Evolutionary conservation across 2,329 filamentous ascomycete species (phyloP), one percentile per base, ranked within the genome.

Genomic region (Ambrosiella beaveri): DNA sequence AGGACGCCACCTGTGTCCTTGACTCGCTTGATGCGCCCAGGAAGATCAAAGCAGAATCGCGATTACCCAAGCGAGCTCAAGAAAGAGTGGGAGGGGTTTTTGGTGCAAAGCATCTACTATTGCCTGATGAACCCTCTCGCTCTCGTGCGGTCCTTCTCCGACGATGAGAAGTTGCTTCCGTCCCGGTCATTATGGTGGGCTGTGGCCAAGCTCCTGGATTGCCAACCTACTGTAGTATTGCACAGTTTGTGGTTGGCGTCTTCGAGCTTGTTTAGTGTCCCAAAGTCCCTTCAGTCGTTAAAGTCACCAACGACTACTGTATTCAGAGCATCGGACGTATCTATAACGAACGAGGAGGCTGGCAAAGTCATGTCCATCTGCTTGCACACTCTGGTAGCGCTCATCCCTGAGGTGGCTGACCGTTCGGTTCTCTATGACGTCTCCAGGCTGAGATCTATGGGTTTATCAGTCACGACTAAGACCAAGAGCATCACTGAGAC

Each of bases 161-260:
- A 69, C 49, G 70, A 76, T 9, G 74, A 73, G 9, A 72, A 74
- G 50, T 65, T 80, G 0, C 74, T 79, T 57, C 79, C 84, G 65
- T 82, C 80, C 0, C 78, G 80, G 56, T 78, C 75, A 12, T 68
- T 81, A 1, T 84, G 77, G 79, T 82, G 81, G 64, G 79, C 76
- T 64, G 80, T 82, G 73, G 68, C 81, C 57, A 75, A 77, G 58
- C 69, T 84, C 66, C 80, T 76, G 4, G 72, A 78, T 54, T 73
- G 75, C 47, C 74, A 75, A 13, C 78, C 80, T 3, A 78, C 71
- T 52, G 65, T 84, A 17, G 79, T 84, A 1, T 76, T 83, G 56
- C 77, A 84, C 64, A 81, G 79, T 63, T 70, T 85, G 4, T 86
- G 82, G 82, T 71, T 79, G 62, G 78, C 79, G 5, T 73, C 80